A percentile compares a stretch with the other conserved stretches of the same genome.
Evolutionary conservation across 495 filamentous ascomycete genomes (phyloP).

Genomic region (Cetradonia linearis): DNA sequence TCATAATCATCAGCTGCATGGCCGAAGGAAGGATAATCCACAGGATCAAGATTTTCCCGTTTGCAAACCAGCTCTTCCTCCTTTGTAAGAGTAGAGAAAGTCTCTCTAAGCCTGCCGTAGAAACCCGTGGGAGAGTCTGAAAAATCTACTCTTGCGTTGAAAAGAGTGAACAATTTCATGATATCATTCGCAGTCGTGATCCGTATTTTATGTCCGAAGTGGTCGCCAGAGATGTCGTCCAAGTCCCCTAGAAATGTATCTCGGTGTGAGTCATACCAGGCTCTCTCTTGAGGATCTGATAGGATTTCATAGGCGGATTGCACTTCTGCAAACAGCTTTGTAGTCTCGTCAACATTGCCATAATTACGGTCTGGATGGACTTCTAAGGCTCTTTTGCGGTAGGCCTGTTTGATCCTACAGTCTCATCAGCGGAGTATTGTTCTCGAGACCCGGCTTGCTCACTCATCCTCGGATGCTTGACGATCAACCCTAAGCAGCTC

Average conservation of each 20-base stretch:
- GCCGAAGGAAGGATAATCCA: conserved; percentile 75
- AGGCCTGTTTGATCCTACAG: conserved; percentile 81
- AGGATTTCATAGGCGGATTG: conserved; percentile 91
- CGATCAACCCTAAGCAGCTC: conserved; percentile 68
- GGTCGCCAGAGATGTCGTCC: conserved; percentile 31
- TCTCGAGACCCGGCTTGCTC: conserved; percentile 27
- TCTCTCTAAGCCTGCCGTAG: conserved; percentile 61
- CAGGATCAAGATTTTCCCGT: conserved; percentile 47
- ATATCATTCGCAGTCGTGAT: conserved; percentile 74
- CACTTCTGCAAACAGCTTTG: conserved; percentile 76
- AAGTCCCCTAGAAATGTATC: conserved; percentile 65
- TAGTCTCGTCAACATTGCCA: conserved; percentile 72
- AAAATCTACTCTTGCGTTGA: conserved; percentile 65
- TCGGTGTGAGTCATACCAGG: conserved; percentile 95
- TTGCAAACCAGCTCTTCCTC: conserved; percentile 69
- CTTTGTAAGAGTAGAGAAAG: conserved; percentile 67
- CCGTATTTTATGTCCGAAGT: conserved; percentile 52
- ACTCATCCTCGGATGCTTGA: conserved; percentile 76
- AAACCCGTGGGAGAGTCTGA: conserved; percentile 71
- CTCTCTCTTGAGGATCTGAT: conserved; percentile 87
- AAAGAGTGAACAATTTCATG: conserved; percentile 58
- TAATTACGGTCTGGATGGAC: conserved; percentile 93
- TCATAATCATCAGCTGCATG: conserved; percentile 56
- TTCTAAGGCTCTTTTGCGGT: conserved; percentile 80
- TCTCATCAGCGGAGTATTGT: conserved; percentile 7